These are phyloP conservation scores for Colletotrichum destructivum DNA, from an alignment of 2,329 filamentous ascomycete species.

Conservation along the genomic window DNA sequence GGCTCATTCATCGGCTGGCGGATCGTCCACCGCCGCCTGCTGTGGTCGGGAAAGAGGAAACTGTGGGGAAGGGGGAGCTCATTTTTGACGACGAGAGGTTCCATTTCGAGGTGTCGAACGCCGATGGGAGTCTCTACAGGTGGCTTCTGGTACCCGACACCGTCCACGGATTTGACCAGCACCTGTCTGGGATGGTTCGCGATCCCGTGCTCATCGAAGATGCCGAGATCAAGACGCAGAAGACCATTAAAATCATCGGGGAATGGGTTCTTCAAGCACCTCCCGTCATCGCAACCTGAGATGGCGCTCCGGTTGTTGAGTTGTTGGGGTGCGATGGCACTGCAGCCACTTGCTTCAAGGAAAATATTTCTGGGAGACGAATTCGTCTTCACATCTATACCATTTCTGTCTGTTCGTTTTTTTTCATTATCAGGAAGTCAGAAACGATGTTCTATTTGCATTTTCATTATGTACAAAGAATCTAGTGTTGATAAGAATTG, in stretches of 20 bases:
- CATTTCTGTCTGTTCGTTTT: neutral
- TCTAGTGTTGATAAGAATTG: no score
- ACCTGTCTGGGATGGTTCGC: conserved; percentile 38
- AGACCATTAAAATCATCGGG: conserved; percentile 47
- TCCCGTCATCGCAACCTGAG: conserved; percentile 13
- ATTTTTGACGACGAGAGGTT: conserved; percentile 50
- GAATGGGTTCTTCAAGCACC: conserved; percentile 46
- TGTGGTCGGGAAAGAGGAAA: conserved; percentile 48
- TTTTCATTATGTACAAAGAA: no score
- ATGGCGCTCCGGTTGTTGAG: neutral
- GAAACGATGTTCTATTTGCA: no score
- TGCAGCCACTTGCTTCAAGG: neutral
- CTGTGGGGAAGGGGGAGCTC: conserved; percentile 43
- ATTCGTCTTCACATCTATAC: neutral
- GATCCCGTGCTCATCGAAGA: conserved; percentile 47
- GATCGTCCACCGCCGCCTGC: conserved; percentile 49
- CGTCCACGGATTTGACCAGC: conserved; percentile 51
- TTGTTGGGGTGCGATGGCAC: neutral
- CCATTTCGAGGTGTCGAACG: conserved; percentile 45
- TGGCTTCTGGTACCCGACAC: conserved; percentile 53
- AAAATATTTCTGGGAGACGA: neutral
- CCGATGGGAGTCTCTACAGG: conserved; percentile 43
- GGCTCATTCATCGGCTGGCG: conserved; percentile 54
- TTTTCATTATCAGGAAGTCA: neutral
- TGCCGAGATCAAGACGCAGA: conserved; percentile 46